Evolutionary conservation across 2,329 filamentous ascomycete genomes (phyloP), one percentile per base, ranked within the genome.

Genomic region (Neofusicoccum sp.): DNA sequence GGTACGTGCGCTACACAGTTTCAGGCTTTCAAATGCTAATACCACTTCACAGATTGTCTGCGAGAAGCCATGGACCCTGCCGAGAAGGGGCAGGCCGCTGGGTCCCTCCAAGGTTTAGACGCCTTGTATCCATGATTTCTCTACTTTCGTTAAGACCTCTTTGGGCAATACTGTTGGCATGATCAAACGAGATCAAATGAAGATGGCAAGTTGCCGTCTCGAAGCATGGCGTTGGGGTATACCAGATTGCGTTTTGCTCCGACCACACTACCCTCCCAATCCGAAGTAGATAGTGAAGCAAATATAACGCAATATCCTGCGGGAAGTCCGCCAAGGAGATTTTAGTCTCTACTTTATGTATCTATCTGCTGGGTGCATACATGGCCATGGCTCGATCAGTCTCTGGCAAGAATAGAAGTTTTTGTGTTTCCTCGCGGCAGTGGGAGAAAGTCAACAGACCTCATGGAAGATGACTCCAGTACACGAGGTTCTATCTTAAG

Each of bases 1-100:
- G 89, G 93, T 97, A 79, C 74, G 89, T 81, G 37, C 34, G 16
- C 11, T 14, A 11, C 34, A 37, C 22, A 14, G 37, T 28, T 59
- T 11, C 3, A n/a, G 29, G 14, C 3, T 33, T 41, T 14, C 31
- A 6, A 22, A 71, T 64, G 72, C 66, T 33, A 29, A 44, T 33
- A 9, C 31, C 36, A 36, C 8, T 3, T 16, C 2, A 22, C 60
- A 82, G 79, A 71, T 82, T 56, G 78, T 83, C 34, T 82, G 80
- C 65, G 78, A 78, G 22, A 76, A 81, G 60, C 80, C 80, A 49
- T 83, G 80, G 80, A 82, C 80, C 29, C 70, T 83, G 62, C 80
- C 80, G 3, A 81, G 80, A 70, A 73, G 79, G n/a, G 47, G 50
- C 44, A 60, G 34, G 14, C 37, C 56, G 16, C 9, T 45, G 22